A percentile compares a stretch with the other conserved stretches of the same genome.
Evolutionary conservation across 345 rosid genomes (phyloP).

Genomic region (Orychophragmus violaceus): DNA sequence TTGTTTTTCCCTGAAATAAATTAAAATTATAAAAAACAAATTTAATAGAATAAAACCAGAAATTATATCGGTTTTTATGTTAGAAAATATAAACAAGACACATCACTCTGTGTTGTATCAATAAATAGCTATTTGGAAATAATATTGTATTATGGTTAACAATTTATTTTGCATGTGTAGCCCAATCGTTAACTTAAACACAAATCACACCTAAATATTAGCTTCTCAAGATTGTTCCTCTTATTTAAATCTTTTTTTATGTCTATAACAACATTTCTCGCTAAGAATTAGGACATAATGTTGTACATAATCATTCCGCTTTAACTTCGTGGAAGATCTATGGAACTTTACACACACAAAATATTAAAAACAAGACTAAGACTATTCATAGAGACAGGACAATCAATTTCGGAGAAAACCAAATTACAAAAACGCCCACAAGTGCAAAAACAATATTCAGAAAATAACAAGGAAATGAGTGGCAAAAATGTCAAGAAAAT

Average conservation of each 20-base stretch:
- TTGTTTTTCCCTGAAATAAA: neutral
- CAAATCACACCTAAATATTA: slow-evolving; percentile 14
- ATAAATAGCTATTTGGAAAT: no score
- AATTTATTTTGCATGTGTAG: slow-evolving; percentile 22
- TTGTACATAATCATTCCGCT: neutral
- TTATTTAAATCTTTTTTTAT: neutral
- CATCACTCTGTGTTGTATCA: no score
- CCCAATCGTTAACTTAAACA: slow-evolving; percentile 26
- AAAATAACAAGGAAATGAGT: slow-evolving; percentile 11
- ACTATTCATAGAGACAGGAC: no score
- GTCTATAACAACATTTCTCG: slow-evolving; percentile 1
- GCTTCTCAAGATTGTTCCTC: neutral
- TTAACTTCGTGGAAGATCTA: no score
- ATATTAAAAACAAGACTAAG: no score
- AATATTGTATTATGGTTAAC: slow-evolving; percentile 10
- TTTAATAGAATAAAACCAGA: no score
- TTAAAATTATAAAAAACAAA: no score
- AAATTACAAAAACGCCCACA: slow-evolving; percentile 23
- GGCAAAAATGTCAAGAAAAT: slow-evolving; percentile 33
- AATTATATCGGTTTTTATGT: neutral
- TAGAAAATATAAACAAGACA: slow-evolving; percentile 1
- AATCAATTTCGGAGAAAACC: neutral
- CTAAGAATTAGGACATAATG: neutral
- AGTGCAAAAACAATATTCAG: neutral
- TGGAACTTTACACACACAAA: slow-evolving; percentile 4